phyloP scores from a whole-genome alignment of 768 basidiomycete species.

The Mrakia gelida region DNA sequence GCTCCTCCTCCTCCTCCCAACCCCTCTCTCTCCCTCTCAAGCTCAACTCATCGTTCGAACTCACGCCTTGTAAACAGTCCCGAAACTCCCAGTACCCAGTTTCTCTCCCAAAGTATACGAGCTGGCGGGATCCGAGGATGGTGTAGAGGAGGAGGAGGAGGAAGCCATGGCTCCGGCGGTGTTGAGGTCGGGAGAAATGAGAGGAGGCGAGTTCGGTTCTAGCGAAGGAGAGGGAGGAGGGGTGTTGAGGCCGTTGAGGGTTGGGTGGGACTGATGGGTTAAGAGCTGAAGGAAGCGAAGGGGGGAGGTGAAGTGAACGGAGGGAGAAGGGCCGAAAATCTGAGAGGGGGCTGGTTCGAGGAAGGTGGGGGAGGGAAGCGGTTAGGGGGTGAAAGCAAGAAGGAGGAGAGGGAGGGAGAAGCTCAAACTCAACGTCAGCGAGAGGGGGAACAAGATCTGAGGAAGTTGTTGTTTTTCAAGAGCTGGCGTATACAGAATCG shows the following conservation, averaged over 20 bases:
- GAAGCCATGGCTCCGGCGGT: not conserved
- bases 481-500: too few species aligned
- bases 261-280: too few species aligned
- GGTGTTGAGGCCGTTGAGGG: too few species aligned
- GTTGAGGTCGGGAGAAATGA: too few species aligned
- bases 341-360: too few species aligned
- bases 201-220: too few species aligned
- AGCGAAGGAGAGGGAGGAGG: too few species aligned
- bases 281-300: too few species aligned
- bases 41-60: slow-evolving; percentile 27
- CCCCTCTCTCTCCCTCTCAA: not conserved
- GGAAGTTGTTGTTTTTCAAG: too few species aligned
- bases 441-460: not conserved
- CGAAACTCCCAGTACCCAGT: slow-evolving; percentile 95
- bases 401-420: not conserved
- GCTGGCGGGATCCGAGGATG: slow-evolving; percentile 9
- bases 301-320: too few species aligned
- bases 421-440: not conserved
- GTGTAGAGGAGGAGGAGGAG: not conserved
- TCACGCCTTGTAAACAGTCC: slow-evolving; percentile 89
- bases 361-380: not conserved
- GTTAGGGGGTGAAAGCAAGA: not conserved
- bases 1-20: not conserved
- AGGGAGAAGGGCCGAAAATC: too few species aligned
- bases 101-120: slow-evolving; percentile 67